phyloP scores from a whole-genome alignment of 257 asterid species.

The Solanum microdontum region DNA sequence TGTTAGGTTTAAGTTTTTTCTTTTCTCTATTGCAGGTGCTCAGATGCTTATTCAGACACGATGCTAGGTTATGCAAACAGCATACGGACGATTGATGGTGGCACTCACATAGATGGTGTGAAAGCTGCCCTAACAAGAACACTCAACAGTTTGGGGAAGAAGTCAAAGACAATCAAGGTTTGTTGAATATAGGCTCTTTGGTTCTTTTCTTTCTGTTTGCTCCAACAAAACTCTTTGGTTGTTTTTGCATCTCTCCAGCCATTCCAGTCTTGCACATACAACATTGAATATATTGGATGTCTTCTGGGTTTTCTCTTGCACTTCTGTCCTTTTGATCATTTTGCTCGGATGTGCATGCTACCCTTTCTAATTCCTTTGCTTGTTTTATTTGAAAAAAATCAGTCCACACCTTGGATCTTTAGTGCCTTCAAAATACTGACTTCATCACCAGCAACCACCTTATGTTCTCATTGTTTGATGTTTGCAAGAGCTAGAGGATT shows the following conservation, averaged over 20 bases:
- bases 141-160: conserved; percentile 78
- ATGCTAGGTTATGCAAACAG: conserved; percentile 94
- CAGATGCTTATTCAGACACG: conserved; percentile 89
- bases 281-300: not conserved
- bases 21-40: conserved; percentile 53
- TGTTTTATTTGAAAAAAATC: not conserved
- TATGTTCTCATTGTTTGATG: not conserved
- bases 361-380: not conserved
- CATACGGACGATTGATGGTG: conserved; percentile 94
- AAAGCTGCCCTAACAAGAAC: conserved; percentile 87
- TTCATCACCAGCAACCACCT: not conserved
- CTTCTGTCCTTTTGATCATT: not conserved
- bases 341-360: not conserved
- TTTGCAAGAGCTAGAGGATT: not conserved
- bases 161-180: conserved; percentile 85
- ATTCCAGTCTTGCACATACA: not conserved
- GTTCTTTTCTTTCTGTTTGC: not conserved
- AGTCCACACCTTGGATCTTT: not conserved
- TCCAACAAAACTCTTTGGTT: not conserved
- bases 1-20: not conserved
- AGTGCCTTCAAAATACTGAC: not conserved
- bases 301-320: not conserved
- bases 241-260: not conserved
- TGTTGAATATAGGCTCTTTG: not conserved
- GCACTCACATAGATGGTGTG: conserved; percentile 94